Evolutionary conservation across 2,329 filamentous ascomycete species (phyloP).

Genomic region (Pseudogymnoascus sp.): DNA sequence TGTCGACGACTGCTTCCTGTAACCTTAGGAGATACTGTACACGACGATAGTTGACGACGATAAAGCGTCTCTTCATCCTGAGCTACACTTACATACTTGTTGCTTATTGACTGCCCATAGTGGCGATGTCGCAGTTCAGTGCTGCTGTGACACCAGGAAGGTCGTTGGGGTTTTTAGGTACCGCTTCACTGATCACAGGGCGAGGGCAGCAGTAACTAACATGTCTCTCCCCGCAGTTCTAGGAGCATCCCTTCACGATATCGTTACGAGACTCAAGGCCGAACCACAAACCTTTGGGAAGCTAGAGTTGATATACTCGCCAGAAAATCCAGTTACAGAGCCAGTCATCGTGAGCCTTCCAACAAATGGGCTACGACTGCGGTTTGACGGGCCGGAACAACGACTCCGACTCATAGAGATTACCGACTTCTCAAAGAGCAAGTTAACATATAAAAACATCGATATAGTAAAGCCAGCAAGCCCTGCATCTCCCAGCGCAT

Average conservation of each 20-base stretch:
- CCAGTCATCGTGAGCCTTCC: slow-evolving; percentile 72
- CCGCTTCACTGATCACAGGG: slow-evolving; percentile 27
- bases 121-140: slow-evolving; percentile 40
- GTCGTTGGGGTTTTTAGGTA: slow-evolving; percentile 40
- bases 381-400: slow-evolving; percentile 91
- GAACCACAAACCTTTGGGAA: slow-evolving; percentile 76
- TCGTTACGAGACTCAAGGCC: slow-evolving; percentile 79
- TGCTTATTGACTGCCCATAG: neutral
- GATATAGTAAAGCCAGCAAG: slow-evolving; percentile 64
- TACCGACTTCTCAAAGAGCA: slow-evolving; percentile 78
- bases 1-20: neutral
- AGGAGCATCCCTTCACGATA: slow-evolving; percentile 84
- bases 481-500: slow-evolving; percentile 21
- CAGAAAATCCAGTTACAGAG: slow-evolving; percentile 63
- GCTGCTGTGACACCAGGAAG: slow-evolving; percentile 61
- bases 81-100: neutral
- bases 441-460: slow-evolving; percentile 73
- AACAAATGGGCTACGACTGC: slow-evolving; percentile 78
- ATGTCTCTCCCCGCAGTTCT: slow-evolving; percentile 51
- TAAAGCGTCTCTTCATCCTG: neutral
- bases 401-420: slow-evolving; percentile 86
- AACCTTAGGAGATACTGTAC: slow-evolving; percentile 6
- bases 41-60: neutral
- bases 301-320: slow-evolving; percentile 75
- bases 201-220: neutral